Conservation (phyloP, 2,329 filamentous ascomycete species). For the Neofusicoccum umdonicola region DNA sequence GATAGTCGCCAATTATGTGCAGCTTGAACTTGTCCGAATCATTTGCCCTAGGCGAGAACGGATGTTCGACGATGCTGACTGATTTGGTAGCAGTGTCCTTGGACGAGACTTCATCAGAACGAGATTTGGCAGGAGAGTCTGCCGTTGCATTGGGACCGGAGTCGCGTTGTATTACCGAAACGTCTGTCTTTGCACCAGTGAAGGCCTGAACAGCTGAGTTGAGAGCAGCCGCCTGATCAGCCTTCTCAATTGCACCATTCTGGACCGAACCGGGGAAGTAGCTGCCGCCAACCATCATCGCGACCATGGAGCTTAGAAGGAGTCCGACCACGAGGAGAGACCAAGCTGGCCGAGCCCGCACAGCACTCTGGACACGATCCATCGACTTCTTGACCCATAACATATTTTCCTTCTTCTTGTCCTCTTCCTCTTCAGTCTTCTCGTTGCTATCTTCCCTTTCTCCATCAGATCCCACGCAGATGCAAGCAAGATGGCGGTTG, state of each 20-base stretch:
- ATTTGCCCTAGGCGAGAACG: slow-evolving; percentile 20
- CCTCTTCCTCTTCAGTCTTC: neutral
- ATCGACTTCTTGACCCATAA: neutral
- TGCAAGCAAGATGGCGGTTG: slow-evolving; percentile 37
- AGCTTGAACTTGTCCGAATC: slow-evolving; percentile 48
- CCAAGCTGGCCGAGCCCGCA: slow-evolving; percentile 1
- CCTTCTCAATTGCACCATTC: slow-evolving; percentile 1
- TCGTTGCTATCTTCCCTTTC: neutral
- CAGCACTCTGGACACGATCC: neutral
- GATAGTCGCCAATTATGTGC: slow-evolving; percentile 53
- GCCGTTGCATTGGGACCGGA: neutral
- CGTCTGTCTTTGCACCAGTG: slow-evolving; percentile 11
- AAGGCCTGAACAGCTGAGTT: slow-evolving; percentile 15
- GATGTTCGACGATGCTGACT: slow-evolving; percentile 5
- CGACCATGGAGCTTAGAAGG: neutral
- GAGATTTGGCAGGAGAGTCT: neutral
- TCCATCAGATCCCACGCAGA: slow-evolving; percentile 21
- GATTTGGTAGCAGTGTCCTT: slow-evolving; percentile 12
- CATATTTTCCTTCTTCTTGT: neutral
- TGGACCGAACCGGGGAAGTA: neutral
- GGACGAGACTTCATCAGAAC: neutral
- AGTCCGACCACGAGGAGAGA: slow-evolving; percentile 9
- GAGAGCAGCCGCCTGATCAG: slow-evolving; percentile 5
- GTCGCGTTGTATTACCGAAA: slow-evolving; percentile 12
- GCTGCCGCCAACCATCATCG: neutral